A percentile compares a stretch with the other conserved stretches of the same genome.
Conservation (phyloP, 2,329 filamentous ascomycete genomes). For the Biscogniauxia marginata region DNA sequence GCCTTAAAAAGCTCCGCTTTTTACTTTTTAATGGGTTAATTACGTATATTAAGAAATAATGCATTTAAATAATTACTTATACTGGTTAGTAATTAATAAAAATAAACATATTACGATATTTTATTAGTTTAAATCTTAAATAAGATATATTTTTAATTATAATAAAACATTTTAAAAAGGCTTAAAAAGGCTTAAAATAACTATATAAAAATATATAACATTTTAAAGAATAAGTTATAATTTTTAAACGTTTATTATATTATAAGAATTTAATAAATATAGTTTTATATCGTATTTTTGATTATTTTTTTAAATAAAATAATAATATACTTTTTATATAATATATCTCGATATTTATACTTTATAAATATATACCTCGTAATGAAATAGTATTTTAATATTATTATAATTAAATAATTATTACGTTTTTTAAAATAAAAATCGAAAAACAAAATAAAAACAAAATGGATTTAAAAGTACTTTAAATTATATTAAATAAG, state of each 20-base stretch:
- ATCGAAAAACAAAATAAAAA: too few relatives aligned
- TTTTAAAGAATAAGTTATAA: background rate
- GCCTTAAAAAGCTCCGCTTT: background rate
- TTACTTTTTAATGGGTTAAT: background rate
- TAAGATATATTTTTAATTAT: background rate
- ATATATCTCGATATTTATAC: background rate
- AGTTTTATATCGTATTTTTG: too few relatives aligned
- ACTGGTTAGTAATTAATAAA: background rate
- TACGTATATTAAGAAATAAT: background rate
- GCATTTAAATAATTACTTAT: background rate
- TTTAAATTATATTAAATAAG: too few relatives aligned
- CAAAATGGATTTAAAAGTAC: too few relatives aligned
- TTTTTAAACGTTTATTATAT: background rate
- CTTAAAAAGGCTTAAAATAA: background rate
- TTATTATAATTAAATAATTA: constrained; percentile 1
- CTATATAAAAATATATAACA: too few relatives aligned
- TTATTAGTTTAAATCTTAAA: background rate
- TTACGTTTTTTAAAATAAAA: background rate
- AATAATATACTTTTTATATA: background rate
- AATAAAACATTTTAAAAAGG: background rate
- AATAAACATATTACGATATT: background rate
- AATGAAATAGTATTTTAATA: background rate
- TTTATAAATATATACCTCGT: background rate
- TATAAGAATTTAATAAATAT: background rate
- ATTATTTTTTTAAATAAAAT: too few relatives aligned